phyloP scores from a whole-genome alignment of 352 stramenopile genomes.

The Elongisporangium anandrum region DNA sequence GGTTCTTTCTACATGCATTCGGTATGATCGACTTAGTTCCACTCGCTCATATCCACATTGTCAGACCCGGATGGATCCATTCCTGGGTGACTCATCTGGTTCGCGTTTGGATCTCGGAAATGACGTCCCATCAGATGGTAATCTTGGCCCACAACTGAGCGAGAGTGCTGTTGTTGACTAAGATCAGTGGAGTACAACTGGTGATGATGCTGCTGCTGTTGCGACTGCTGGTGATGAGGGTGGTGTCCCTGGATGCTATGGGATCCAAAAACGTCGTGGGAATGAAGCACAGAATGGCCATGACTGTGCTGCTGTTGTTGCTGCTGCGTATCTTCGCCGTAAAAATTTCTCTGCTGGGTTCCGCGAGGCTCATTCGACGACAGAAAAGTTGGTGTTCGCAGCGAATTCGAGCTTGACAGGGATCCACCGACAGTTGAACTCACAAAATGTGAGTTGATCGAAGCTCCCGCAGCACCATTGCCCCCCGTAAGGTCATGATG shows the following conservation, averaged over 20 bases:
- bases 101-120: conserved; percentile 41
- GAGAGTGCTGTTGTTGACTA: conserved; percentile 23
- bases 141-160: conserved; percentile 34
- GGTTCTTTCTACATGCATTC: background rate
- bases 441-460: conserved; percentile 10
- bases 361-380: conserved; percentile 5
- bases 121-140: conserved; percentile 39
- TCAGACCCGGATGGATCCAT: conserved; percentile 46
- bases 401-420: conserved; percentile 4
- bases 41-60: conserved; percentile 62
- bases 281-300: conserved; percentile 25
- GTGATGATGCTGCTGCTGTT: conserved; percentile 35
- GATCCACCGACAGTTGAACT: background rate
- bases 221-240: conserved; percentile 30
- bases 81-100: conserved; percentile 27
- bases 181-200: conserved; percentile 14
- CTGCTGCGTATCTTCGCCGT: conserved; percentile 31
- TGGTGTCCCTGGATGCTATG: conserved; percentile 30
- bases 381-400: conserved; percentile 11
- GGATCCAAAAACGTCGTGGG: conserved; percentile 46
- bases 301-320: conserved; percentile 5
- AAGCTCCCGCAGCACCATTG: conserved; percentile 3
- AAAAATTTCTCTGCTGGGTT: conserved; percentile 26
- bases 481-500: conserved; percentile 20
- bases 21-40: conserved; percentile 19